A percentile compares a stretch with the other conserved stretches of the same genome.
These are phyloP conservation scores for Colletotrichum viniferum DNA, from an alignment of 2,329 filamentous ascomycete species.

Conservation along the genomic window DNA sequence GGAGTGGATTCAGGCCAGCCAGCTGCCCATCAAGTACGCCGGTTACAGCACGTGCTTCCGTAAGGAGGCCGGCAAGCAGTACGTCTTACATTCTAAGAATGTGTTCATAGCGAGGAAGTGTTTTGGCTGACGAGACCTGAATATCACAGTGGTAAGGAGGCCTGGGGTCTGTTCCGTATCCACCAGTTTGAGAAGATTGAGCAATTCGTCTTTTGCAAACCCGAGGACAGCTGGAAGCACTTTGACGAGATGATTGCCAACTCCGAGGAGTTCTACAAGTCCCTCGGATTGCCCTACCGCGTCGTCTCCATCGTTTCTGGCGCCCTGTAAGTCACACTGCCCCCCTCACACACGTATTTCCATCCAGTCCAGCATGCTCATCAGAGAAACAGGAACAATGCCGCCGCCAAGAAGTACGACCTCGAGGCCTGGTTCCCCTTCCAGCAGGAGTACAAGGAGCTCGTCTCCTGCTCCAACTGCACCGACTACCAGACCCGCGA, in stretches of 20 bases:
- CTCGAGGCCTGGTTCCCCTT: slow-evolving; percentile 96
- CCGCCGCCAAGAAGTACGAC: slow-evolving; percentile 90
- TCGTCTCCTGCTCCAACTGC: slow-evolving; percentile 97
- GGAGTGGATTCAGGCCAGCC: slow-evolving; percentile 86
- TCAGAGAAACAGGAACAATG: slow-evolving; percentile 42
- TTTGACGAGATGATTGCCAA: slow-evolving; percentile 92
- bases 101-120: fast-evolving
- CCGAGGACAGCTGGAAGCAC: slow-evolving; percentile 88
- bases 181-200: slow-evolving; percentile 97
- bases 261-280: slow-evolving; percentile 95
- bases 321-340: slow-evolving; percentile 56
- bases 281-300: slow-evolving; percentile 85
- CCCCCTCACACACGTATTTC: not conserved
- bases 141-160: slow-evolving; percentile 68
- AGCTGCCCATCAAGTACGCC: slow-evolving; percentile 90
- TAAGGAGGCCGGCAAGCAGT: slow-evolving; percentile 85
- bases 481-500: slow-evolving; percentile 78
- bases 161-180: slow-evolving; percentile 97
- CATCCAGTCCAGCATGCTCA: not conserved
- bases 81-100: slow-evolving; percentile 43
- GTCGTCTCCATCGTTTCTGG: slow-evolving; percentile 96
- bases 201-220: slow-evolving; percentile 81
- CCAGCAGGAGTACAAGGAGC: slow-evolving; percentile 97
- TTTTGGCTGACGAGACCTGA: not conserved
- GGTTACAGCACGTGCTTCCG: slow-evolving; percentile 96